Conservation (phyloP, 176 grass and related monocot species). For the Poa pratensis region DNA sequence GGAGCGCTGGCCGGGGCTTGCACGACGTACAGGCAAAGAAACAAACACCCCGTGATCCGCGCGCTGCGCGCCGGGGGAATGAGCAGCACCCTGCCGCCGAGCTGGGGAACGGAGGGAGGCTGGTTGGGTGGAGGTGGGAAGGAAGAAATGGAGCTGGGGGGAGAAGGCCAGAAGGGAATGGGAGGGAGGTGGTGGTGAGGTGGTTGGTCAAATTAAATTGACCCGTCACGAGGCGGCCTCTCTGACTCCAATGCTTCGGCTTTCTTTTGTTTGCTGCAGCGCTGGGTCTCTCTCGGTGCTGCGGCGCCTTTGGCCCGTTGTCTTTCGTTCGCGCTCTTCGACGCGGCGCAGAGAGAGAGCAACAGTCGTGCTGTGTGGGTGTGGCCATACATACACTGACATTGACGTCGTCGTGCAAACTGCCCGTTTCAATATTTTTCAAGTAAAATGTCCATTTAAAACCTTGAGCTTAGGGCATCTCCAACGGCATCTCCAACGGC, state of each 20-base stretch:
- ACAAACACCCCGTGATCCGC: not conserved
- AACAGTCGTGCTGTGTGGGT: not conserved
- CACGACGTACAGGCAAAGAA: not conserved
- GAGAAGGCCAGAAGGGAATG: not conserved
- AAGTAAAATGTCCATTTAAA: no score
- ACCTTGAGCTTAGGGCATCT: no score
- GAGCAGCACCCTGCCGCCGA: not conserved
- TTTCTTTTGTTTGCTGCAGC: not conserved
- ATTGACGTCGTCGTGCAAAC: not conserved
- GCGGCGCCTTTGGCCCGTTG: not conserved
- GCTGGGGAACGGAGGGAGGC: not conserved
- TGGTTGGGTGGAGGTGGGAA: not conserved
- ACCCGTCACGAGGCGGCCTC: slow-evolving; percentile 38
- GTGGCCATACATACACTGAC: no score
- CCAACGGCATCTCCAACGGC: no score
- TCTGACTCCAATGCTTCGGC: slow-evolving; percentile 32
- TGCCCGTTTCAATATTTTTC: no score
- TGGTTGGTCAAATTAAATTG: slow-evolving; percentile 44
- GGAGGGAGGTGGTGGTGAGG: not conserved
- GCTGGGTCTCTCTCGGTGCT: not conserved
- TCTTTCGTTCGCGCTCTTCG: slow-evolving; percentile 15
- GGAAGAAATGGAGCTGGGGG: not conserved
- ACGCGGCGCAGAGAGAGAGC: not conserved
- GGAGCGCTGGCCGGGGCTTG: not conserved
- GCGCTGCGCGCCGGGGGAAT: not conserved